Evolutionary conservation across 768 basidiomycete species (phyloP).

Genomic region (Leccinum aurantiacum): DNA sequence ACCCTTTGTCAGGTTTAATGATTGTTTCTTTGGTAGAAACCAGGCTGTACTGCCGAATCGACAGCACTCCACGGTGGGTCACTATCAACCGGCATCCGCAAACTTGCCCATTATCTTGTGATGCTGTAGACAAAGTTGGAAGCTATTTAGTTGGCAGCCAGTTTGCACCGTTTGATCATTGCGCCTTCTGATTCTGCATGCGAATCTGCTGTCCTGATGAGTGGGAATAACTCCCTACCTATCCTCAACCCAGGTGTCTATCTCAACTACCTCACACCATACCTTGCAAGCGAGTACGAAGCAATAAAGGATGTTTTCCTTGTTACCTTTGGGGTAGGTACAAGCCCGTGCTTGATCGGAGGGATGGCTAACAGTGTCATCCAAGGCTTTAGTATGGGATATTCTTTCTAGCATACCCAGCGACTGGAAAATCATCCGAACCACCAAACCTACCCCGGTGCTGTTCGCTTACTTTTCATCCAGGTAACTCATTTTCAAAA

Average conservation of each 20-base stretch:
- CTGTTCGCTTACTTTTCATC: slow-evolving; percentile 26
- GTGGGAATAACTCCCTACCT: background rate
- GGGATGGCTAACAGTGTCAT: slow-evolving; percentile 2
- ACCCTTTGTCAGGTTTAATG: background rate
- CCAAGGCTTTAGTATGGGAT: slow-evolving; percentile 28
- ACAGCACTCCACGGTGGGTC: background rate
- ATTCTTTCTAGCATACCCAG: slow-evolving; percentile 24
- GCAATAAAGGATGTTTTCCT: slow-evolving; percentile 17
- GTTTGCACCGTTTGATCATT: background rate
- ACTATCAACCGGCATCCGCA: background rate
- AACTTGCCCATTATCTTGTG: background rate
- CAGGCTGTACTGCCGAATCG: background rate
- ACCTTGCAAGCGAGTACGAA: slow-evolving; percentile 21
- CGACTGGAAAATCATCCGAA: slow-evolving; percentile 22
- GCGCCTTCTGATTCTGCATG: background rate
- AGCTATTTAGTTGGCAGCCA: background rate
- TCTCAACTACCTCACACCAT: slow-evolving; percentile 28
- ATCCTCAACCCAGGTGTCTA: slow-evolving; percentile 25
- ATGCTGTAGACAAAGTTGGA: background rate
- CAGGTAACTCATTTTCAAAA: slow-evolving; percentile 13
- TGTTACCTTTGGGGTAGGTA: slow-evolving; percentile 23
- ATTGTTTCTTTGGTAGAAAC: background rate
- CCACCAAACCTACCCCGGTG: slow-evolving; percentile 12
- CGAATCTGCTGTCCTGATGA: slow-evolving; percentile 1
- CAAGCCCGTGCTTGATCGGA: background rate